Conservation (phyloP, 2,329 filamentous ascomycete species). For the Phyllosticta ampelicida region DNA sequence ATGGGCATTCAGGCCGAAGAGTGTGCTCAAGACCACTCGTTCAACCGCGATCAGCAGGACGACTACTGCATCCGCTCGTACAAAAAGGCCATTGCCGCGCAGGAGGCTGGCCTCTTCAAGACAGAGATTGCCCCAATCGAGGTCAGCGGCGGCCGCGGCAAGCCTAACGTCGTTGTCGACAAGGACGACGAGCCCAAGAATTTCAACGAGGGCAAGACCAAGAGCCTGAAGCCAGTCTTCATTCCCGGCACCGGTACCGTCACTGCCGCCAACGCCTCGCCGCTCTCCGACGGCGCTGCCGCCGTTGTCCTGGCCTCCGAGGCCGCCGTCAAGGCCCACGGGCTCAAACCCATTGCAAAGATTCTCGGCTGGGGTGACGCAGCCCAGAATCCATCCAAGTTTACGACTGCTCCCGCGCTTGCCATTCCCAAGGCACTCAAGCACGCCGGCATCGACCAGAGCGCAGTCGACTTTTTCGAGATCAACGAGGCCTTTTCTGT, state of each 20-base stretch:
- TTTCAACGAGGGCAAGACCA: conserved; percentile 44
- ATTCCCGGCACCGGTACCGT: conserved; percentile 79
- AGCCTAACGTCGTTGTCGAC: conserved; percentile 69
- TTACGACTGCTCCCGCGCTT: conserved; percentile 86
- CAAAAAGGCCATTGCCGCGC: conserved; percentile 81
- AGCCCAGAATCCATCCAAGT: conserved; percentile 81
- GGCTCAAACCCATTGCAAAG: conserved; percentile 85
- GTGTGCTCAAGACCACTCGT: conserved; percentile 71
- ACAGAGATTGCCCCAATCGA: conserved; percentile 84
- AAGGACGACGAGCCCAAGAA: conserved; percentile 96
- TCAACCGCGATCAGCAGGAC: conserved; percentile 80
- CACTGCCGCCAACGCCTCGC: conserved; percentile 92
- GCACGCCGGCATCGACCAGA: conserved; percentile 73
- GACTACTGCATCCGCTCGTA: conserved; percentile 93
- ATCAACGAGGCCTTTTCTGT: conserved; percentile 99
- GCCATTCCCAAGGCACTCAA: conserved; percentile 96
- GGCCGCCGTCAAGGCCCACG: conserved; percentile 83
- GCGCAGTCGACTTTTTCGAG: conserved; percentile 84
- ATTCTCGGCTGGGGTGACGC: conserved; percentile 97
- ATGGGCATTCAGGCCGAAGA: conserved; percentile 94
- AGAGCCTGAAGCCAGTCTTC: conserved; percentile 58
- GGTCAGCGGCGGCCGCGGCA: conserved; percentile 78
- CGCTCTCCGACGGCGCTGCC: conserved; percentile 87
- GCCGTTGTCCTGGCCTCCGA: conserved; percentile 91
- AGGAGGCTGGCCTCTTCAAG: conserved; percentile 69